A percentile compares a stretch with the other conserved stretches of the same genome.
phyloP scores from a whole-genome alignment of 192 early-diverging fungal genomes.

The Entomortierella lignicola region DNA sequence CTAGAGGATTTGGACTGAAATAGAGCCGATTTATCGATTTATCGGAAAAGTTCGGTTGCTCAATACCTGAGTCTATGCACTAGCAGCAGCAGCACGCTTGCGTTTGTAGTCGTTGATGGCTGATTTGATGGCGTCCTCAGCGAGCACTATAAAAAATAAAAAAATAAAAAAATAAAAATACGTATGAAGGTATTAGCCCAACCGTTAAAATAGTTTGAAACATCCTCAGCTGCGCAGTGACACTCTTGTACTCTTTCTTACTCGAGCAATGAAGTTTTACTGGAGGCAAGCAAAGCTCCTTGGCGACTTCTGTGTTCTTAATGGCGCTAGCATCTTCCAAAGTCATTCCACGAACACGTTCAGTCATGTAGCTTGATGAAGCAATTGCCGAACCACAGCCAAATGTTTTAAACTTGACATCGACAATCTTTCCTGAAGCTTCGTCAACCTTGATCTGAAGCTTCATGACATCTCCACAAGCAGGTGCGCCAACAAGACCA shows the following conservation, averaged over 20 bases:
- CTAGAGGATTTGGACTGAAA: no score
- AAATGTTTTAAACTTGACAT: constrained; percentile 99
- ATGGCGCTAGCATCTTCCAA: constrained; percentile 91
- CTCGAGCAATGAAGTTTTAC: constrained; percentile 99
- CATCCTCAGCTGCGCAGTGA: constrained; percentile 9
- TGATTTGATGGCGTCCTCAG: constrained; percentile 98
- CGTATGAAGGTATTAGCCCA: not conserved
- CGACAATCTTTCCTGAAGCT: constrained; percentile 85
- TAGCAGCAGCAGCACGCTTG: constrained; percentile 70
- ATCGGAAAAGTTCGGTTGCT: no score
- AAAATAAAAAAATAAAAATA: constrained; percentile 14
- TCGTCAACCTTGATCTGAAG: constrained; percentile 98
- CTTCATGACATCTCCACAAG: constrained; percentile 93
- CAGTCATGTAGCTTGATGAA: constrained; percentile 90
- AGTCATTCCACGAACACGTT: constrained; percentile 94
- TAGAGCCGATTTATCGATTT: no score
- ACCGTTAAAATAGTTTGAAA: not conserved
- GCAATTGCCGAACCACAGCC: constrained; percentile 98
- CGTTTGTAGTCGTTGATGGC: constrained; percentile 97
- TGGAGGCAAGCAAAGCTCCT: constrained; percentile 93
- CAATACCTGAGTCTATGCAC: constrained; percentile 17
- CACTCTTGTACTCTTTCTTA: constrained; percentile 45
- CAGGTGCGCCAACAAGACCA: constrained; percentile 92
- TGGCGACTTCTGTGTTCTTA: constrained; percentile 98
- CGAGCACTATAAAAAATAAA: constrained; percentile 79